Conservation (phyloP, 305 asterid genomes). For the Fraxinus angustifolia region DNA sequence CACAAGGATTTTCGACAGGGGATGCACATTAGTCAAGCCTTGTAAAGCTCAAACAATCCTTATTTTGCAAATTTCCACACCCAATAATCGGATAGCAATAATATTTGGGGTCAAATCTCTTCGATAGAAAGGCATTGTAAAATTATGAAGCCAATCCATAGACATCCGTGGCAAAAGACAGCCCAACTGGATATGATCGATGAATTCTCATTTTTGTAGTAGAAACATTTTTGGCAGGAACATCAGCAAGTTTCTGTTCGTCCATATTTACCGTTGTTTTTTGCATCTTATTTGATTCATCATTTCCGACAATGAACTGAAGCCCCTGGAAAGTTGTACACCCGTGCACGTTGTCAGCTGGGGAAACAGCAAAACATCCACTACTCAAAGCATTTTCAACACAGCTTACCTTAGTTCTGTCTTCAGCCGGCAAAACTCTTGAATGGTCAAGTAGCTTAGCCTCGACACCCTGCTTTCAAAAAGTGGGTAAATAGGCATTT, state of each 20-base stretch:
- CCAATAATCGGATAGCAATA: not conserved
- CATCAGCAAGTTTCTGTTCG: conserved; percentile 22
- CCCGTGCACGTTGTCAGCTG: conserved; percentile 23
- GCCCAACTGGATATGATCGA: conserved; percentile 59
- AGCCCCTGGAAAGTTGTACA: conserved; percentile 49
- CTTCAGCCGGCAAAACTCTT: conserved; percentile 31
- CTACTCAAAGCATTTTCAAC: conserved; percentile 4
- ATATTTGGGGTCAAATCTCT: not conserved
- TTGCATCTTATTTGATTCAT: conserved; percentile 35
- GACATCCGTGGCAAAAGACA: conserved; percentile 44
- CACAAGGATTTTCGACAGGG: not conserved
- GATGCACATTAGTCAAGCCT: not conserved
- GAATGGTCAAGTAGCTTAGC: conserved; percentile 46
- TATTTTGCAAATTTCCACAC: not conserved
- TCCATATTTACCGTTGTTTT: conserved; percentile 27
- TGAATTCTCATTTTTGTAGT: conserved; percentile 61
- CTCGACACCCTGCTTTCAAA: conserved; percentile 41
- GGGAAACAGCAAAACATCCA: not conserved
- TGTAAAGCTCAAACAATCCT: not conserved
- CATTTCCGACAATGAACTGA: conserved; percentile 51
- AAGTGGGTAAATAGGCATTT: not conserved
- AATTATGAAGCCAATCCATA: conserved; percentile 30
- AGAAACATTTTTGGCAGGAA: conserved; percentile 28
- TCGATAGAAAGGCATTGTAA: not conserved
- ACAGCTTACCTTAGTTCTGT: conserved; percentile 35